A percentile compares a stretch with the other conserved stretches of the same genome.
Conservation (phyloP, 108 stramenopile species). For the Epithemia pelagica region DNA sequence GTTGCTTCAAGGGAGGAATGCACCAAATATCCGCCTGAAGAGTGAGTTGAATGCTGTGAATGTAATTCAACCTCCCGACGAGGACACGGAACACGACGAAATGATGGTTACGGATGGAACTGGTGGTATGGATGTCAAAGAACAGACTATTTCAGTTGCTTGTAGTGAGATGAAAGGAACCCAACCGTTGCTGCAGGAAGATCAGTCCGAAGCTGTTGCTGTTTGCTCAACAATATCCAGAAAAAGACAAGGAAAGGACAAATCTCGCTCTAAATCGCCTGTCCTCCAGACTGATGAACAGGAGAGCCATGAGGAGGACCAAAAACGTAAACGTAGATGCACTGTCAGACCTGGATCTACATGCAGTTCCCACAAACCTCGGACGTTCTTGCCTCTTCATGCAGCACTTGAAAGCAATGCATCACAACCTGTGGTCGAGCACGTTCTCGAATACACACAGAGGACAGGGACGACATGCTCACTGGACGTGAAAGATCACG, state of each 20-base stretch:
- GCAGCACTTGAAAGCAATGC: slow-evolving; percentile 35
- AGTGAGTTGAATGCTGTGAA: not conserved
- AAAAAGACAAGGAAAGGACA: not conserved
- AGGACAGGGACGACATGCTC: too few relatives aligned
- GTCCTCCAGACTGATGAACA: slow-evolving; percentile 11
- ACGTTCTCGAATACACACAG: slow-evolving; percentile 17
- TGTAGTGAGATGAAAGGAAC: not conserved
- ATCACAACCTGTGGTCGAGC: slow-evolving; percentile 20
- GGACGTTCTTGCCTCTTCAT: slow-evolving; percentile 34
- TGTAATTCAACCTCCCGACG: not conserved
- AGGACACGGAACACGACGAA: slow-evolving; percentile 3
- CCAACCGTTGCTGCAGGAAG: not conserved
- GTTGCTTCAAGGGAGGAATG: not conserved
- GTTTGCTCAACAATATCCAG: not conserved
- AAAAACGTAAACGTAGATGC: too few relatives aligned
- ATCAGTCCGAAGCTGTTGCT: not conserved
- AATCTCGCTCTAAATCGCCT: slow-evolving; percentile 29
- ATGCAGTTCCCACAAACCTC: too few relatives aligned
- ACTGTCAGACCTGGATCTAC: too few relatives aligned
- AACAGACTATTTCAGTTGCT: not conserved
- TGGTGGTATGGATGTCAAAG: too few relatives aligned
- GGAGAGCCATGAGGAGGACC: slow-evolving; percentile 1
- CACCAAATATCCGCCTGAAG: not conserved
- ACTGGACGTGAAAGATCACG: not conserved
- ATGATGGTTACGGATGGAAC: not conserved